Evolutionary conservation across 164 flowering plant species (phyloP).

Genomic region (Nymphaea colorata): DNA sequence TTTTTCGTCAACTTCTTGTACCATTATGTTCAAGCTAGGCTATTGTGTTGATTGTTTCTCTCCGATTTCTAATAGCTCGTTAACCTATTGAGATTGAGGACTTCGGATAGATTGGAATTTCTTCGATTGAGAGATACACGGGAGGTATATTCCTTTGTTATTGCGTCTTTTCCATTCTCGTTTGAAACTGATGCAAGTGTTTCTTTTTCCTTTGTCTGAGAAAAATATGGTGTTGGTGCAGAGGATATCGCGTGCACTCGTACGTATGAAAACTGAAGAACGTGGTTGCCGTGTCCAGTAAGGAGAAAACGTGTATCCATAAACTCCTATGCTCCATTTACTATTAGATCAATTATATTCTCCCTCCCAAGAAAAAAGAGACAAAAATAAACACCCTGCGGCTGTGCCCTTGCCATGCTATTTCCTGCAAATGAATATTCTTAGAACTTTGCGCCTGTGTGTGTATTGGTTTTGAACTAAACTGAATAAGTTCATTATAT

Average conservation of each 20-base stretch:
- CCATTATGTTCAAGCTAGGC: neutral
- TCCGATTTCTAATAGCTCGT: conserved; percentile 40
- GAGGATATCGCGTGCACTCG: conserved; percentile 39
- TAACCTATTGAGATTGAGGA: conserved; percentile 52
- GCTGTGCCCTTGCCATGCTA: too few relatives aligned
- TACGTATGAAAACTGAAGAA: conserved; percentile 14
- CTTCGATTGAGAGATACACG: conserved; percentile 65
- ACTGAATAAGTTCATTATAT: too few relatives aligned
- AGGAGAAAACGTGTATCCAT: neutral
- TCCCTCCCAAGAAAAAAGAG: too few relatives aligned
- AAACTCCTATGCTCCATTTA: neutral
- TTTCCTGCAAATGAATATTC: too few relatives aligned
- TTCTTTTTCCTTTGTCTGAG: neutral
- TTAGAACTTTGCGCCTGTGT: too few relatives aligned
- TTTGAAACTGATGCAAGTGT: neutral
- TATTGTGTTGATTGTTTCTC: neutral
- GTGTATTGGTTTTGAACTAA: too few relatives aligned
- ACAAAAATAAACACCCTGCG: too few relatives aligned
- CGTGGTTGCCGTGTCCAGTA: conserved; percentile 29
- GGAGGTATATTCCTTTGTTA: conserved; percentile 34
- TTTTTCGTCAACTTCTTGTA: neutral
- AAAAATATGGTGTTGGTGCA: conserved; percentile 11
- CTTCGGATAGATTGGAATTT: conserved; percentile 66
- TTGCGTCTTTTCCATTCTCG: neutral
- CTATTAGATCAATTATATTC: too few relatives aligned